These are phyloP conservation scores for Phytophthora tubulina DNA, from an alignment of 352 stramenopile species.

Conservation along the genomic window DNA sequence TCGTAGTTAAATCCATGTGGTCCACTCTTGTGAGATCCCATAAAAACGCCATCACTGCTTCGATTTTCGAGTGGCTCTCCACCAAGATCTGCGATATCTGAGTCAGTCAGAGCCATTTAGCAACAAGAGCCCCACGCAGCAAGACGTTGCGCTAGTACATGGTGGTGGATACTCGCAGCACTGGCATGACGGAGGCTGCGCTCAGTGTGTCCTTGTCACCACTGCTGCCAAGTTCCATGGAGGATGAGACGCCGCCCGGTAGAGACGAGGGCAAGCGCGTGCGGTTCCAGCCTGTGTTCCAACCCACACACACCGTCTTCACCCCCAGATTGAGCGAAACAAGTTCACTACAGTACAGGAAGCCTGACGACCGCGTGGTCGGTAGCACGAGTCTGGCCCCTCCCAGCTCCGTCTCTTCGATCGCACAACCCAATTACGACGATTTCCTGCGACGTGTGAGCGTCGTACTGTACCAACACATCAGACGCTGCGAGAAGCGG, in stretches of 20 bases:
- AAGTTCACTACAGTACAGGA: slow-evolving; percentile 78
- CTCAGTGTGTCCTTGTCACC: slow-evolving; percentile 84
- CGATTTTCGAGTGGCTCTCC: slow-evolving; percentile 33
- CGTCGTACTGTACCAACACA: slow-evolving; percentile 92
- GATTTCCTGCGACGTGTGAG: slow-evolving; percentile 89
- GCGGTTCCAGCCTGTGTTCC: slow-evolving; percentile 73
- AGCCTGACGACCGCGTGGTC: slow-evolving; percentile 78
- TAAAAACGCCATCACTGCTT: slow-evolving; percentile 5
- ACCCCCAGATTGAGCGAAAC: slow-evolving; percentile 80
- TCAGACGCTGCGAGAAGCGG: slow-evolving; percentile 88
- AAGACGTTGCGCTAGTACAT: slow-evolving; percentile 27
- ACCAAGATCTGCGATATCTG: slow-evolving; percentile 30
- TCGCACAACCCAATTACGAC: slow-evolving; percentile 93
- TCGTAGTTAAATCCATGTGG: neutral
- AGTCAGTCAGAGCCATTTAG: slow-evolving; percentile 22
- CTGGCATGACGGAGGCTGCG: slow-evolving; percentile 51
- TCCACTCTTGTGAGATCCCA: neutral
- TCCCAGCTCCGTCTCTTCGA: slow-evolving; percentile 75
- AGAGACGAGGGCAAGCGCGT: slow-evolving; percentile 59
- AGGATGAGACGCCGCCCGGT: slow-evolving; percentile 54
- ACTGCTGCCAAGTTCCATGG: slow-evolving; percentile 79
- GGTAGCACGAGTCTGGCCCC: slow-evolving; percentile 72
- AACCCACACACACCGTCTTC: slow-evolving; percentile 89
- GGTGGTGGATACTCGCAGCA: slow-evolving; percentile 56
- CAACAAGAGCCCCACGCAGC: neutral